Base-by-base conservation (phyloP, 352 stramenopile species). In the Phytopythium aichiense region DNA sequence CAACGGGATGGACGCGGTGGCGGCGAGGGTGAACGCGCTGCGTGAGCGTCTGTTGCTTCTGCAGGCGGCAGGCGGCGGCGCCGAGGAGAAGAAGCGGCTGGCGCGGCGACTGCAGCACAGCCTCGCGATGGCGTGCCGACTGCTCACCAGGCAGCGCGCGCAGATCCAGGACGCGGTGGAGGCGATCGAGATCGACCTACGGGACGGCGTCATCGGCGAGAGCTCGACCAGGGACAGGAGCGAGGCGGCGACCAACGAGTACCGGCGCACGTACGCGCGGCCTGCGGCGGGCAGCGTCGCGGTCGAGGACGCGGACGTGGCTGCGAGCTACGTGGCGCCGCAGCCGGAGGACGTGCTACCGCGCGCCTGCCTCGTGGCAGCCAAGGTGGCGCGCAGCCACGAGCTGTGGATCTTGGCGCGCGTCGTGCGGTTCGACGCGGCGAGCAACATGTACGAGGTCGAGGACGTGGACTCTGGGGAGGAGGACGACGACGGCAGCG, bases 371-470 rank as follows among this genome's bases (percentile, higher is more conserved):
- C 78, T 89, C 56, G 84, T 93, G 49, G 77, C 84, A 30, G 84
- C 84, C 33, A 89, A 90, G 66, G 78, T 93, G 37, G 81, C 84
- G 33, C 74, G 84, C 11, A 89, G 81, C 51, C 84, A 93, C 54
- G 84, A 93, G 63, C 66, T 93, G 53, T 94, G 94, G 94, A 98
- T 98, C 70, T 77, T 98, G 56, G 94, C 92, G 11, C 87, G 81
- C 53, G 87, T 98, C 15, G 77, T 98, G 42, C 71, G 75, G 15
- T 98, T 96, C 53, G 91, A 97, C 67, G 63, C 74, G 31, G 76
- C 94, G n/a, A 94, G 76, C 28, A 89, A 95, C 68, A 91, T 89
- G n/a, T 98, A 98, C 68, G 91, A 98, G 76, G 95, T 98, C 23
- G 92, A 98, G 71, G 95, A 98, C 81, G 91, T 98, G 66, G 87